phyloP scores from a whole-genome alignment of 306 rosid species.

The Cicer bijugum region DNA sequence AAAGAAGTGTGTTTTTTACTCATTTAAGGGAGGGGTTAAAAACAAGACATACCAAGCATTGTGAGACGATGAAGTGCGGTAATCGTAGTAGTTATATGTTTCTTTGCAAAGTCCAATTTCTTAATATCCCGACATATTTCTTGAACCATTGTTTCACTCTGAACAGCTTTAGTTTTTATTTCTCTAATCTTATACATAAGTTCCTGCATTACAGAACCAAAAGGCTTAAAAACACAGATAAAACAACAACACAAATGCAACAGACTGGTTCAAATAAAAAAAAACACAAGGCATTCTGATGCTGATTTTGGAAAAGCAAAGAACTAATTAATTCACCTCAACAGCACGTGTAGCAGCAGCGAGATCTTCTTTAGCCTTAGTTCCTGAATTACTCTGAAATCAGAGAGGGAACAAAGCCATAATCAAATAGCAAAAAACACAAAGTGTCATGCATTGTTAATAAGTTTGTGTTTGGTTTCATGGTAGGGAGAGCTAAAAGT shows the following conservation, averaged over 20 bases:
- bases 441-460: too few relatives aligned
- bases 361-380: slow-evolving; percentile 97
- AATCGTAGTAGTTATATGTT: slow-evolving; percentile 94
- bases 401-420: slow-evolving; percentile 46
- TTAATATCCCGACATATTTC: slow-evolving; percentile 98
- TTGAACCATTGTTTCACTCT: slow-evolving; percentile 98
- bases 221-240: slow-evolving; percentile 12
- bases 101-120: slow-evolving; percentile 96
- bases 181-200: slow-evolving; percentile 96
- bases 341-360: slow-evolving; percentile 94
- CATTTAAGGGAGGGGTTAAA: slow-evolving; percentile 4
- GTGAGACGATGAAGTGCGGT: slow-evolving; percentile 99
- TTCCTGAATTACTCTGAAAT: slow-evolving; percentile 93
- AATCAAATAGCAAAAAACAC: slow-evolving; percentile 13
- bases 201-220: slow-evolving; percentile 62
- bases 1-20: not conserved
- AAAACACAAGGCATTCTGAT: not conserved
- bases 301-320: not conserved
- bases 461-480: too few relatives aligned
- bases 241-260: slow-evolving; percentile 26
- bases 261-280: slow-evolving; percentile 23
- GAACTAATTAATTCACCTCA: slow-evolving; percentile 53
- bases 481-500: too few relatives aligned
- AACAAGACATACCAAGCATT: slow-evolving; percentile 73
- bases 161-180: slow-evolving; percentile 94